Conservation (phyloP, 208 protist species). For the Leishmania amazonensis region DNA sequence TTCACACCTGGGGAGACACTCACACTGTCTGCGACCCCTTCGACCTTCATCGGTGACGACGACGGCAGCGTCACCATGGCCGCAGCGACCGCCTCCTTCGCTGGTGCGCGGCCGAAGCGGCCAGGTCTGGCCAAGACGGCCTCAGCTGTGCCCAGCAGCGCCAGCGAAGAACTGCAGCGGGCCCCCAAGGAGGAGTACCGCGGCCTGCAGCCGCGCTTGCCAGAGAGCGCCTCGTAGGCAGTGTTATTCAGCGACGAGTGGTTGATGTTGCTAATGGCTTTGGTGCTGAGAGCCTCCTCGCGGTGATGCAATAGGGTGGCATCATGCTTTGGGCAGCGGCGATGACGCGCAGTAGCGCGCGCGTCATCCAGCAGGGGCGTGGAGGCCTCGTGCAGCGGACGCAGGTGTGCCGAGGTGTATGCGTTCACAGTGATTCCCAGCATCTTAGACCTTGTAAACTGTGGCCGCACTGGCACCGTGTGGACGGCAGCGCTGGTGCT, state of each 20-base stretch:
- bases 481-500: not conserved
- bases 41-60: not conserved
- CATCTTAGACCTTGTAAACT: not conserved
- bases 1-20: not conserved
- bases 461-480: not conserved
- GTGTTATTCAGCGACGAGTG: not conserved
- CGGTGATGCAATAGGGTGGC: not conserved
- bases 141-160: not conserved
- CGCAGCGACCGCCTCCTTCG: not conserved
- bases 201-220: not conserved
- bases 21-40: too few species aligned
- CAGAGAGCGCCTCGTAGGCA: not conserved
- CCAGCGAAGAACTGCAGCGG: not conserved
- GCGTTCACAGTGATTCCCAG: not conserved
- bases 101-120: not conserved
- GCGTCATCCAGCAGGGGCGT: not conserved
- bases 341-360: not conserved
- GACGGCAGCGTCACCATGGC: not conserved
- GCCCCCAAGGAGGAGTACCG: not conserved
- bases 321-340: not conserved
- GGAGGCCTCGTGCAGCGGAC: not conserved
- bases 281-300: not conserved
- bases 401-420: not conserved
- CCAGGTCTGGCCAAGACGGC: too few species aligned
- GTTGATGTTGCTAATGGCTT: not conserved